A percentile compares a stretch with the other conserved stretches of the same genome.
These are phyloP conservation scores for Plenodomus lindquistii DNA, from an alignment of 2,329 filamentous ascomycete species.

Conservation along the genomic window DNA sequence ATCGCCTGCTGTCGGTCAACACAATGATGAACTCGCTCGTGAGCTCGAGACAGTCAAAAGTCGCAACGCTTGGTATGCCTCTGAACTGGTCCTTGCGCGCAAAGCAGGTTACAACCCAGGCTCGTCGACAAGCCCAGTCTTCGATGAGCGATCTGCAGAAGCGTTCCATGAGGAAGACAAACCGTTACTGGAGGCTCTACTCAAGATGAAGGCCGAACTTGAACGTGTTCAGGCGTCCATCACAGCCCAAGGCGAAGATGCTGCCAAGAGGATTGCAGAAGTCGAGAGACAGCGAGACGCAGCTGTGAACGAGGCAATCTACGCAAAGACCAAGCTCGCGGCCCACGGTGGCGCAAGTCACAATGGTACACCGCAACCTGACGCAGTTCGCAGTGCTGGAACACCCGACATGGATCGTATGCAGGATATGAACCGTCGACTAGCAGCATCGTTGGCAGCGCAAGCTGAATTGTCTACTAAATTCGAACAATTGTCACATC, in stretches of 20 bases:
- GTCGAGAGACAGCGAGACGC: slow-evolving; percentile 92
- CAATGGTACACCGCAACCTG: slow-evolving; percentile 58
- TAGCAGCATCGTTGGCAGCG: slow-evolving; percentile 77
- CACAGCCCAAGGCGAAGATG: slow-evolving; percentile 82
- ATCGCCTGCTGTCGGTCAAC: slow-evolving; percentile 63
- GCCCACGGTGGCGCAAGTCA: slow-evolving; percentile 73
- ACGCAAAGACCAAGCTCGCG: slow-evolving; percentile 89
- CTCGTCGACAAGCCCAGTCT: slow-evolving; percentile 67
- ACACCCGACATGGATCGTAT: slow-evolving; percentile 67
- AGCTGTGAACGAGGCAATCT: slow-evolving; percentile 92
- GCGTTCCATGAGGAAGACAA: slow-evolving; percentile 90
- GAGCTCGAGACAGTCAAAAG: slow-evolving; percentile 85
- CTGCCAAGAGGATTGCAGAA: slow-evolving; percentile 88
- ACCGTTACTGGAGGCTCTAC: slow-evolving; percentile 85
- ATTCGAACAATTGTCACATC: slow-evolving; percentile 68
- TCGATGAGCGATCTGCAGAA: slow-evolving; percentile 77
- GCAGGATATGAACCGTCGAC: slow-evolving; percentile 76
- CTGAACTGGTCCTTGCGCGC: slow-evolving; percentile 86
- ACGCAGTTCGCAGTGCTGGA: slow-evolving; percentile 62
- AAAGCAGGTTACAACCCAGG: slow-evolving; percentile 85
- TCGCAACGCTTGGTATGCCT: slow-evolving; percentile 95
- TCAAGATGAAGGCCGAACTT: slow-evolving; percentile 88
- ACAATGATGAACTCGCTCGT: slow-evolving; percentile 76
- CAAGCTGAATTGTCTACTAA: slow-evolving; percentile 82
- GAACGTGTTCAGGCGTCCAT: slow-evolving; percentile 87